Base-by-base conservation (phyloP, 139 green algal genomes). In the Tetradesmus obliquus region DNA sequence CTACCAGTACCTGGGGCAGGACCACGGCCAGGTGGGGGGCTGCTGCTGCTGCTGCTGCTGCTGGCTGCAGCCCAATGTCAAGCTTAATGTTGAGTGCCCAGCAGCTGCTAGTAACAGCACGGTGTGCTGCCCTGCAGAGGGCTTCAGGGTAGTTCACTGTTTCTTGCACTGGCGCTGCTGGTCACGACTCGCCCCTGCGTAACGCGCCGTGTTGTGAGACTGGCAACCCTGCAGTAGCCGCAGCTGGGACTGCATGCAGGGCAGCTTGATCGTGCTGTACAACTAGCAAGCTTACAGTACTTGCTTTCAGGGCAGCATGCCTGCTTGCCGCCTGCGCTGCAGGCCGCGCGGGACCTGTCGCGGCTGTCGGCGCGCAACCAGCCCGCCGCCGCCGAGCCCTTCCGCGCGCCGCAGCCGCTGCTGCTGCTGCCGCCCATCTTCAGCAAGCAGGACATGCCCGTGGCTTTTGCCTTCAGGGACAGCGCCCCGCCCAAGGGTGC, bases 381-480 rank as follows among this genome's bases (percentile, higher is more conserved):
- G 3, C 82, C 91, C 2, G 91, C 89, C 12, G 55, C 55, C 3
- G 86, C 90, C 1, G 93, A 95, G 91, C 92, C 92, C 53, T 91
- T 82, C 13, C 58, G 60, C 13, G 15, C 4, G 2, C 20, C 6
- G 54, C 88, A 95, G 84, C 93, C 93, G 3, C 32, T 96, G 3
- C 80, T 94, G 69, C 82, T 94, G 19, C 72, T 95, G 6, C 94
- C 94, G 60, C 94, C 92, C n/a, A 71, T 95, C 4, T 95, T 96
- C 84, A 90, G 81, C 4, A 94, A 93, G 91, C 22, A 82, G 10
- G 94, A 96, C 84, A 79, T 94, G 84, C 94, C 94, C 0, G 79
- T 94, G 76, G 93, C 92, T 0, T 96, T 95, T 54, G 87, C 66
- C 0, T 96, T 94, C 91, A 58, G 71, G 45, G 91, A 95, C 76